A percentile compares a stretch with the other conserved stretches of the same genome.
Conservation (phyloP, 1,139 yeast species). For the Entelexis sorbosivorans region DNA sequence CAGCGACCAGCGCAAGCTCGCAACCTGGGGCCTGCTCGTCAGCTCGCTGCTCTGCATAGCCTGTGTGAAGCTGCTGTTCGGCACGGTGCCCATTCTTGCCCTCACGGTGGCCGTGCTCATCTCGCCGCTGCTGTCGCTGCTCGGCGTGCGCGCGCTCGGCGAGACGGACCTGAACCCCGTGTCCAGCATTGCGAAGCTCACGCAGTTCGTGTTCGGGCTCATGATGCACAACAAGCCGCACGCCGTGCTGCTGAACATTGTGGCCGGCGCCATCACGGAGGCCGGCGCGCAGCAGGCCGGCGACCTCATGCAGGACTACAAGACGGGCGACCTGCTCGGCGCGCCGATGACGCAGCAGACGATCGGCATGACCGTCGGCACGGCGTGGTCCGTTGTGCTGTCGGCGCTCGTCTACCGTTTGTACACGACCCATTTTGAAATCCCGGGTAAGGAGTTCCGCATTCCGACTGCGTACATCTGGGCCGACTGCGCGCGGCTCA, state of each 20-base stretch:
- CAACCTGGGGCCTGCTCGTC: slow-evolving; percentile 48
- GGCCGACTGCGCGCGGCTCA: slow-evolving; percentile 91
- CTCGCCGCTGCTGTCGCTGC: slow-evolving; percentile 66
- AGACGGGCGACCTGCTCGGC: slow-evolving; percentile 83
- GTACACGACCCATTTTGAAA: slow-evolving; percentile 68
- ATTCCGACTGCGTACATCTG: slow-evolving; percentile 93
- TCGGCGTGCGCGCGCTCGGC: slow-evolving; percentile 89
- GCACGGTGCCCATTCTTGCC: slow-evolving; percentile 61
- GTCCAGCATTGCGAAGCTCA: slow-evolving; percentile 87
- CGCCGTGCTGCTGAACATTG: slow-evolving; percentile 67
- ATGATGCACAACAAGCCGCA: slow-evolving; percentile 73
- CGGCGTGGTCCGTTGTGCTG: slow-evolving; percentile 66
- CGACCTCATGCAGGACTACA: slow-evolving; percentile 91
- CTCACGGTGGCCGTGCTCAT: slow-evolving; percentile 55
- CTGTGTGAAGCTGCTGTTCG: slow-evolving; percentile 58
- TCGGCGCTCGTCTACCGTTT: slow-evolving; percentile 74
- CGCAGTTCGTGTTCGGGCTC: slow-evolving; percentile 79
- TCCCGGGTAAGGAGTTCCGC: slow-evolving; percentile 70
- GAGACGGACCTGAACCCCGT: slow-evolving; percentile 96
- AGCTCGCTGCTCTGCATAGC: slow-evolving; percentile 60
- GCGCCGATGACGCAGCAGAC: slow-evolving; percentile 93
- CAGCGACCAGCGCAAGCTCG: slow-evolving; percentile 30
- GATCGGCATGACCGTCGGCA: slow-evolving; percentile 78
- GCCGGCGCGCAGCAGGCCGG: slow-evolving; percentile 99
- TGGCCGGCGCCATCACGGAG: slow-evolving; percentile 95